Evolutionary conservation across 345 rosid genomes (phyloP), one percentile per base, ranked within the genome.

Genomic region (Euphorbia peplus): DNA sequence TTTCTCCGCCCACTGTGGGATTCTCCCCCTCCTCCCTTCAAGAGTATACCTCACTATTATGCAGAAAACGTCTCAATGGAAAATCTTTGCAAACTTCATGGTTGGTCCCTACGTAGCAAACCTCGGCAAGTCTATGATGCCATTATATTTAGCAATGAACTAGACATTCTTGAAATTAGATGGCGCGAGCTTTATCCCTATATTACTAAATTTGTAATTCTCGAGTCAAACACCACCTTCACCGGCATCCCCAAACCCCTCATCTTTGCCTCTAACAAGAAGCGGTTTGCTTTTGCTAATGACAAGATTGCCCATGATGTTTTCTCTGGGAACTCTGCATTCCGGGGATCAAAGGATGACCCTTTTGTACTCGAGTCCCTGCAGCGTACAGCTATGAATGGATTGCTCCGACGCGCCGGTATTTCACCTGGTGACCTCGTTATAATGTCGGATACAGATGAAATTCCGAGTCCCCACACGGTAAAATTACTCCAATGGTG

Each of bases 1-100:
- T 64, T 93, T 28, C 81, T 91, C 69, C 91, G 97, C 4, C 97
- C 98, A 7, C 81, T 93, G 48, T 93, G 97, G 97, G 96, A 91
- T 82, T 81, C 78, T 12, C 93, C 97, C 2, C 95, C 96, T 54
- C 77, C 73, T 11, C 85, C 97, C 5, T 93, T 93, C 73, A 65
- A 64, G 50, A 87, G 71, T 41, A 69, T 93, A 12, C 96, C 97
- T 2, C 98, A 91, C 81, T 91, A 81, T 78, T 93, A 93, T 68
- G 95, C 99, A 0, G 99, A 93, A 70, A 93, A 91, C 81, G 90
- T 93, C 21, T 86, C 97, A 4, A 84, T 88, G 85, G 85, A 82
- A 46, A 91, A 84, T 76, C 91, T 88, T 30, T 91, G 98, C 67
- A 65, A 52, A 18, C 96, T 93, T 59, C 97, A 93, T 30, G 96